Base-by-base conservation (phyloP, 2,329 filamentous ascomycete genomes). In the Aspergillus viridinutans region DNA sequence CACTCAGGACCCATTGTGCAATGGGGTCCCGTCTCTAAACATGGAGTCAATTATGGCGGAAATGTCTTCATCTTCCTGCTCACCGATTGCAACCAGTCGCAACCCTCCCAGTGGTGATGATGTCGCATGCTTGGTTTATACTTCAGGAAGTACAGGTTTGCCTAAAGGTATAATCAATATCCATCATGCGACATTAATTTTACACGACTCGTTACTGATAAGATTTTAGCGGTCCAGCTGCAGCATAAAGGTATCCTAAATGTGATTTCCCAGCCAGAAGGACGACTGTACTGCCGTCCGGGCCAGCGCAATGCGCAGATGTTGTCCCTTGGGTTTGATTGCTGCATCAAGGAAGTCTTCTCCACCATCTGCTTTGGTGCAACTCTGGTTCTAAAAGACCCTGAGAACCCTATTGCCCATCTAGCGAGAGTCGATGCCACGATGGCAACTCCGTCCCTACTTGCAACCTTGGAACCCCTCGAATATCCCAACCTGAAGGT, bases 271-370 rank as follows among this genome's bases (percentile, higher is more conserved):
- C 14, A 42, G 17, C 17, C 14, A 42, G 38, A 7, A 42, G 38
- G 38, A 42, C 14, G 38, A 20, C 17, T 42, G 38, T 9, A 42
- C n/a, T 20, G 17, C 5, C 14, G n/a, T 17, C 53, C 54, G 9
- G 71, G 74, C 0, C 43, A 53, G 45, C 59, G 63, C 25, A 67
- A 77, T 3, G 65, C 73, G 2, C 76, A 79, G 53, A 28, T 76
- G 49, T 72, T 78, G 67, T 77, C 76, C 3, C 66, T 69, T 0
- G 73, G 64, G 0, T 80, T 80, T 54, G 77, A 79, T 60, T 75
- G 72, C 9, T 71, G 66, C 53, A 76, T 78, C 12, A 70, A 74
- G 42, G 76, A 74, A 53, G 69, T 74, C 1, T 76, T 78, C 54
- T 73, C 72, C 0, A 64, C 76, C 1, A 61, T 78, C 0, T 65